Evolutionary conservation across 805 yeast species (phyloP).

Genomic region (Kazachstania psychrophila): DNA sequence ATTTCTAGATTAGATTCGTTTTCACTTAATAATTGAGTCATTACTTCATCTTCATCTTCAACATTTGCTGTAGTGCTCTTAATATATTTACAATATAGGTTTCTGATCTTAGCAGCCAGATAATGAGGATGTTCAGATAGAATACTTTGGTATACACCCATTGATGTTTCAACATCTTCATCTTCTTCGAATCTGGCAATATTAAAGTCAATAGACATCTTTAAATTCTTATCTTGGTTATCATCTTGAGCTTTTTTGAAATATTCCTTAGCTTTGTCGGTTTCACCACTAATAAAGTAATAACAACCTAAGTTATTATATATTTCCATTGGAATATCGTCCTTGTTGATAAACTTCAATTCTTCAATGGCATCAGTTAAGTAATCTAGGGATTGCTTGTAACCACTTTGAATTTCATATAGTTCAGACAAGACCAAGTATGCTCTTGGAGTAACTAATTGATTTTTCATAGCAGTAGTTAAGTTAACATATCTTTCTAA

Average conservation of each 20-base stretch:
- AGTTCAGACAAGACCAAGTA: conserved; percentile 59
- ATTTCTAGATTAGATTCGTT: conserved; percentile 64
- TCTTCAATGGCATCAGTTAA: conserved; percentile 53
- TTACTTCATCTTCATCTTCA: conserved; percentile 9
- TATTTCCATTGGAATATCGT: conserved; percentile 44
- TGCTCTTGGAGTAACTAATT: conserved; percentile 55
- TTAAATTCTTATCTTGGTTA: conserved; percentile 27
- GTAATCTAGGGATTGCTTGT: conserved; percentile 56
- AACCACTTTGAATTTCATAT: conserved; percentile 53
- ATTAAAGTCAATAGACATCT: conserved; percentile 53
- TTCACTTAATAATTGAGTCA: conserved; percentile 44
- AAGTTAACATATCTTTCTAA: conserved; percentile 65
- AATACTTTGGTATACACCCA: conserved; percentile 43
- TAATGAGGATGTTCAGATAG: conserved; percentile 57
- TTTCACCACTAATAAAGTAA: conserved; percentile 55
- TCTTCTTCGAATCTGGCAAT: conserved; percentile 66
- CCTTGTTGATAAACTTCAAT: conserved; percentile 29
- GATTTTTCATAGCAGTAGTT: conserved; percentile 44
- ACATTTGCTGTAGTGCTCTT: conserved; percentile 30
- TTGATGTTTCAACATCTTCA: conserved; percentile 21
- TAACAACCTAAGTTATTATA: conserved; percentile 81
- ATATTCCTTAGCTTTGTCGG: conserved; percentile 45
- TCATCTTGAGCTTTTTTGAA: conserved; percentile 40
- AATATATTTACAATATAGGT: conserved; percentile 50
- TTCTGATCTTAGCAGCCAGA: conserved; percentile 65